Conservation (phyloP, 768 basidiomycete genomes). For the Collybia sp. region DNA sequence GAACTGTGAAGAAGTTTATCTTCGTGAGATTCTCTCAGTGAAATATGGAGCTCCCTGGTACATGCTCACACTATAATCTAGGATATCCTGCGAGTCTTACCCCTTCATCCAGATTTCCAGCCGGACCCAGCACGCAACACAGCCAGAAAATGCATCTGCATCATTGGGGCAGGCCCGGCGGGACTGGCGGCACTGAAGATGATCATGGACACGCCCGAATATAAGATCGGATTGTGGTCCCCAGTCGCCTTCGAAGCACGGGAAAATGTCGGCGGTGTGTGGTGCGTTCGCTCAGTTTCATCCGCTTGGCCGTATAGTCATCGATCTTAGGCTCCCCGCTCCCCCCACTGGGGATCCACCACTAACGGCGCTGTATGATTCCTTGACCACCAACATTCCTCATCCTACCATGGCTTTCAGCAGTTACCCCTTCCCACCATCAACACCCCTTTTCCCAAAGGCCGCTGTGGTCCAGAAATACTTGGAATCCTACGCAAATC, state of each 20-base stretch:
- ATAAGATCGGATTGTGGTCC: constrained; percentile 58
- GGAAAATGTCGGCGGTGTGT: constrained; percentile 68
- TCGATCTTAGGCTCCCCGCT: constrained; percentile 47
- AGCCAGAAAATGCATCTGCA: constrained; percentile 40
- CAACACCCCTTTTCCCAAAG: constrained; percentile 64
- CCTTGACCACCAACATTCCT: constrained; percentile 77
- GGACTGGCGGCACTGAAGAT: constrained; percentile 70
- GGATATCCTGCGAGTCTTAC: no score
- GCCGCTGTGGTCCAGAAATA: constrained; percentile 65
- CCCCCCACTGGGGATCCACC: constrained; percentile 47
- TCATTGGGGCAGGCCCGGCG: constrained; percentile 74
- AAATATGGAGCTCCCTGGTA: no score
- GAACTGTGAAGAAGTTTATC: no score
- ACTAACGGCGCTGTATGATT: constrained; percentile 70
- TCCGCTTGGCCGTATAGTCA: not conserved
- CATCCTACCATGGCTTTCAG: constrained; percentile 73
- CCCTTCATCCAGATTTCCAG: not conserved
- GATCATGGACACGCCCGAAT: constrained; percentile 54
- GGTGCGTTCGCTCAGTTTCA: constrained; percentile 38
- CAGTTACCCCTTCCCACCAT: constrained; percentile 62
- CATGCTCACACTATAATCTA: no score
- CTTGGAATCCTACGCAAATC: constrained; percentile 57
- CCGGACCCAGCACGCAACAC: constrained; percentile 1
- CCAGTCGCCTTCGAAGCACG: constrained; percentile 60
- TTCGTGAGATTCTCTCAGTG: no score